Percentiles rank a stretch among this genome's conserved stretches.
These are phyloP conservation scores for Fragaria ananassa DNA, from an alignment of 306 rosid species.

Conservation along the genomic window DNA sequence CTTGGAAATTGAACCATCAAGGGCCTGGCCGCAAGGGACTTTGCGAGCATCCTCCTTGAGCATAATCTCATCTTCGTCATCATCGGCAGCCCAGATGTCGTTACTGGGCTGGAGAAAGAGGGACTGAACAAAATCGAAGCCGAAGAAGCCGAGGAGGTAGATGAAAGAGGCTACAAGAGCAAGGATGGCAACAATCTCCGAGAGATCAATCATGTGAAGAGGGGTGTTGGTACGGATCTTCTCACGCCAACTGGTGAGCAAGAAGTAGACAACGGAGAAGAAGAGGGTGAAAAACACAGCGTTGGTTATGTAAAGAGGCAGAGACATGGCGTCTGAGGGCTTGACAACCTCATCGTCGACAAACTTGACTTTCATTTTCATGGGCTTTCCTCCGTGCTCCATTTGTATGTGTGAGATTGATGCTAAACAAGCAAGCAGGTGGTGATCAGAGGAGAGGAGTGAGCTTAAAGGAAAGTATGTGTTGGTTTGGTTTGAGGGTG, in stretches of 20 bases:
- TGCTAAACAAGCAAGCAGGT: background rate
- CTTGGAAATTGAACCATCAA: constrained; percentile 35
- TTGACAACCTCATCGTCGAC: background rate
- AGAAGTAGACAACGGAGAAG: constrained; percentile 6
- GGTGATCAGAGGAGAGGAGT: background rate
- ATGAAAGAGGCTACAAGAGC: background rate
- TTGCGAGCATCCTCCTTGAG: background rate
- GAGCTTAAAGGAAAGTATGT: background rate
- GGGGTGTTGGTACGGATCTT: background rate
- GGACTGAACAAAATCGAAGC: background rate
- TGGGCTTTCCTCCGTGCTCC: background rate
- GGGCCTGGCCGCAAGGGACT: constrained; percentile 32
- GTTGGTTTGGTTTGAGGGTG: background rate
- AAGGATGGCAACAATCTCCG: background rate
- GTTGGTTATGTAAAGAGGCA: background rate
- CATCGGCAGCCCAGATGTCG: background rate
- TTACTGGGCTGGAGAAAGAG: background rate
- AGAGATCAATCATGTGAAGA: background rate
- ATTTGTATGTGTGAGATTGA: background rate
- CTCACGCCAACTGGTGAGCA: background rate
- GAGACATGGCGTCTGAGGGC: background rate
- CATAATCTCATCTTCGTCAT: background rate
- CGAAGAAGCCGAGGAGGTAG: background rate
- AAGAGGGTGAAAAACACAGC: background rate
- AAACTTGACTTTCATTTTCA: background rate